Conservation (phyloP, 2,329 filamentous ascomycete genomes). For the Fusarium papillatum region DNA sequence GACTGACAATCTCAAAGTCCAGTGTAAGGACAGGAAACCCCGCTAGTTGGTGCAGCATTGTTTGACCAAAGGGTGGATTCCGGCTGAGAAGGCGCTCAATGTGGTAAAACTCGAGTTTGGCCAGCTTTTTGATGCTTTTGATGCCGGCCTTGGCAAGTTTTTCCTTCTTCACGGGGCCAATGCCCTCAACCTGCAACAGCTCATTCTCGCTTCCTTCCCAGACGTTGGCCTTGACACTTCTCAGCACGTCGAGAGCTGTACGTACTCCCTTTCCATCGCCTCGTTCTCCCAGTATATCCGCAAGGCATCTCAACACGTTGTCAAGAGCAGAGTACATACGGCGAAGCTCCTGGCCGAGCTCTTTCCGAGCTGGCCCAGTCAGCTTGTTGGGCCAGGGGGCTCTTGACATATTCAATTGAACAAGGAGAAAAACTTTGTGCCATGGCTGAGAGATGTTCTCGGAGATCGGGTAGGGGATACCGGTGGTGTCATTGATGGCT, state of each 20-base stretch:
- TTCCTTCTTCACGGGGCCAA: slow-evolving; percentile 82
- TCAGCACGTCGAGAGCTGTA: slow-evolving; percentile 81
- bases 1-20: slow-evolving; percentile 49
- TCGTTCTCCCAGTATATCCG: slow-evolving; percentile 53
- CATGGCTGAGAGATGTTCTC: slow-evolving; percentile 67
- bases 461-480: slow-evolving; percentile 53
- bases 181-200: slow-evolving; percentile 84
- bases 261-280: slow-evolving; percentile 75
- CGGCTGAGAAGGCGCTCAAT: slow-evolving; percentile 84
- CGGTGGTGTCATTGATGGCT: slow-evolving; percentile 53
- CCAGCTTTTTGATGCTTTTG: slow-evolving; percentile 78
- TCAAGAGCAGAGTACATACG: slow-evolving; percentile 52
- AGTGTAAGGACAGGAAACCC: slow-evolving; percentile 76
- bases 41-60: slow-evolving; percentile 73
- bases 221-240: slow-evolving; percentile 79
- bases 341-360: slow-evolving; percentile 48
- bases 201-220: slow-evolving; percentile 90
- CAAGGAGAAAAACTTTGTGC: slow-evolving; percentile 83
- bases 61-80: slow-evolving; percentile 86
- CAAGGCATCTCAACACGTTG: slow-evolving; percentile 51
- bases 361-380: slow-evolving; percentile 47
- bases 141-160: slow-evolving; percentile 82
- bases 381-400: slow-evolving; percentile 70
- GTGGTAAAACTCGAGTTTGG: slow-evolving; percentile 73
- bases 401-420: slow-evolving; percentile 78